Conservation (phyloP, 202 grass and related monocot species). For the Dendrocalamus latiflorus region DNA sequence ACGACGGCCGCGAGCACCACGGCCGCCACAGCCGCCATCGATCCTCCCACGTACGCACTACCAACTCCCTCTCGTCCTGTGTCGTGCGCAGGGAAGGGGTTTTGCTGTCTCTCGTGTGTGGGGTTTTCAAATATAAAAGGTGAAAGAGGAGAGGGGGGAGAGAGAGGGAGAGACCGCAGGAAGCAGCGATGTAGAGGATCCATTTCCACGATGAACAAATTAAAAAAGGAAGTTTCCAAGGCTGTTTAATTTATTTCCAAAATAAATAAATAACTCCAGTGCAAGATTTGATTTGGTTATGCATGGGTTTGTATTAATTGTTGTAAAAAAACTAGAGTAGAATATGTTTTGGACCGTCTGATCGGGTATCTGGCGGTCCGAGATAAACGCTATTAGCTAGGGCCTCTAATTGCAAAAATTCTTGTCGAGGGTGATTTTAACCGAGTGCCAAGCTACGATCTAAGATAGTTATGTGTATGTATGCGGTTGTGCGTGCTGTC, state of each 20-base stretch:
- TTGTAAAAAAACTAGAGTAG: no score
- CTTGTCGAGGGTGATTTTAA: no score
- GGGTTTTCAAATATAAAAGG: slow-evolving; percentile 25
- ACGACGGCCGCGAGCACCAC: background rate
- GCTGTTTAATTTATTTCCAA: background rate
- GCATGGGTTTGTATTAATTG: no score
- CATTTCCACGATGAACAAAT: background rate
- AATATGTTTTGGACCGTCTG: no score
- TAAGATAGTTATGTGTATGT: no score
- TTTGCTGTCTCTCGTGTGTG: slow-evolving; percentile 19
- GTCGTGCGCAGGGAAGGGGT: background rate
- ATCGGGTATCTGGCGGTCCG: no score
- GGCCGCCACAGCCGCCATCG: background rate
- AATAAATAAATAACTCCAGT: background rate
- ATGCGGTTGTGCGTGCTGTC: no score
- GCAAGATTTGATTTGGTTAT: background rate
- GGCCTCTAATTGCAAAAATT: no score
- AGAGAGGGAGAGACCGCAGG: background rate
- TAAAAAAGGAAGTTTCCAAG: background rate
- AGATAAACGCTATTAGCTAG: no score
- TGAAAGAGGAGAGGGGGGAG: background rate
- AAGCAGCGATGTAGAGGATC: background rate
- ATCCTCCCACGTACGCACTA: background rate
- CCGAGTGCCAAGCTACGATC: no score
- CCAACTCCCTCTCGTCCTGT: no score